These are phyloP conservation scores for Astrothelium macrocarpum DNA, from an alignment of 495 filamentous ascomycete species.

Conservation along the genomic window DNA sequence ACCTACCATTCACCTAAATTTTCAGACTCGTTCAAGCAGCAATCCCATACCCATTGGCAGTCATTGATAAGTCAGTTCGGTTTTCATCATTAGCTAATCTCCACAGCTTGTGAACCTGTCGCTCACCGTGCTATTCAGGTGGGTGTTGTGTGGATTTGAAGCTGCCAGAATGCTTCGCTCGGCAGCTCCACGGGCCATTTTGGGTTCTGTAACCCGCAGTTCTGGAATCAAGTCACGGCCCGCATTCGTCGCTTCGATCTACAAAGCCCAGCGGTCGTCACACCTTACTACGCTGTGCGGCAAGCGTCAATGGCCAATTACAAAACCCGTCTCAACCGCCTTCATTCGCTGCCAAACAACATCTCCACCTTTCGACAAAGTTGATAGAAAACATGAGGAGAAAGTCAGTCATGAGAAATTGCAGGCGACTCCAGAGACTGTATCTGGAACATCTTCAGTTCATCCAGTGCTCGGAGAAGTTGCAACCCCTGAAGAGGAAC, in stretches of 20 bases:
- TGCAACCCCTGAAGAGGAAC: constrained; percentile 21
- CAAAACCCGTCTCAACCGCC: constrained; percentile 21
- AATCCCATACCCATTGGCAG: background rate
- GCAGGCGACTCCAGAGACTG: constrained; percentile 45
- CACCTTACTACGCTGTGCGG: constrained; percentile 13
- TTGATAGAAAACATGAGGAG: constrained; percentile 45
- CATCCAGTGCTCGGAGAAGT: constrained; percentile 45
- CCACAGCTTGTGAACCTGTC: background rate
- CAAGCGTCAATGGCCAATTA: constrained; percentile 12
- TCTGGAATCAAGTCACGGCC: constrained; percentile 10
- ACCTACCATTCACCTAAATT: background rate
- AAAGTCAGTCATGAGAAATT: constrained; percentile 42
- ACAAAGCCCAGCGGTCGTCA: constrained; percentile 18
- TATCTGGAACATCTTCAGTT: constrained; percentile 47
- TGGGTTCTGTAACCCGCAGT: constrained; percentile 20
- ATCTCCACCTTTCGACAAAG: constrained; percentile 28
- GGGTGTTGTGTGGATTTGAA: background rate
- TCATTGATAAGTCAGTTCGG: too few relatives aligned
- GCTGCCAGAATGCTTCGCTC: constrained; percentile 29
- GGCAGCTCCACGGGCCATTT: constrained; percentile 23
- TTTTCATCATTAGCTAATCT: background rate
- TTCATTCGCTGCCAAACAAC: constrained; percentile 18
- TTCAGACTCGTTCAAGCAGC: background rate
- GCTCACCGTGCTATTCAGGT: too few relatives aligned
- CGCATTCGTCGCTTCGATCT: constrained; percentile 13